Conservation (phyloP, 805 yeast species). For the Pichia membranifaciens region DNA sequence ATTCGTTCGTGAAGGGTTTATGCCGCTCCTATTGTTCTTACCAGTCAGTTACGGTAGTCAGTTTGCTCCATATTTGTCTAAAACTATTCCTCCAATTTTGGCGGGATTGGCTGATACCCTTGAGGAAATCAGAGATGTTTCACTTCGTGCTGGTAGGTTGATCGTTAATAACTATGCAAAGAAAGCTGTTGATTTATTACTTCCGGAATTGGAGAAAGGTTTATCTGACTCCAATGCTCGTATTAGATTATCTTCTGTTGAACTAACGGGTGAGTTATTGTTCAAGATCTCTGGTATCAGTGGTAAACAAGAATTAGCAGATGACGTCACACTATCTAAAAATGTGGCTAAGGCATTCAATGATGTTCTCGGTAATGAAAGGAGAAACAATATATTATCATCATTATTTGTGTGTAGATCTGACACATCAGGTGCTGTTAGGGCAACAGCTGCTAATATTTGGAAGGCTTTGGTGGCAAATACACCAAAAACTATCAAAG, state of each 20-base stretch:
- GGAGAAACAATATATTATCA: slow-evolving; percentile 81
- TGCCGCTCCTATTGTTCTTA: slow-evolving; percentile 81
- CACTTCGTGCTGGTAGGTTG: slow-evolving; percentile 88
- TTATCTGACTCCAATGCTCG: slow-evolving; percentile 75
- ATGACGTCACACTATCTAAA: slow-evolving; percentile 41
- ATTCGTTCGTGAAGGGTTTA: slow-evolving; percentile 82
- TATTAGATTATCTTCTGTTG: slow-evolving; percentile 89
- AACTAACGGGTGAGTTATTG: slow-evolving; percentile 88
- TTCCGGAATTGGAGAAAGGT: slow-evolving; percentile 92
- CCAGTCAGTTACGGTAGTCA: slow-evolving; percentile 94
- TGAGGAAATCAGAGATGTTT: slow-evolving; percentile 81
- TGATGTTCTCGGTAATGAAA: slow-evolving; percentile 77
- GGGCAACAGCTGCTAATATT: slow-evolving; percentile 84
- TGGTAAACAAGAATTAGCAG: slow-evolving; percentile 65
- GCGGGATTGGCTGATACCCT: slow-evolving; percentile 85
- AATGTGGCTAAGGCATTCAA: slow-evolving; percentile 60
- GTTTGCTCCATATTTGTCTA: slow-evolving; percentile 81
- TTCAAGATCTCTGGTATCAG: slow-evolving; percentile 91
- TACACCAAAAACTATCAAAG: slow-evolving; percentile 91
- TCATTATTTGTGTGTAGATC: slow-evolving; percentile 91
- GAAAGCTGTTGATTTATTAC: slow-evolving; percentile 83
- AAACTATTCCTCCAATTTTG: slow-evolving; percentile 86
- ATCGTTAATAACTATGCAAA: slow-evolving; percentile 87
- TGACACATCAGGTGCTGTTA: slow-evolving; percentile 80
- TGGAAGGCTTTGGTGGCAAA: slow-evolving; percentile 97